phyloP scores from a whole-genome alignment of 2,329 filamentous ascomycete species.

The Canariomyces notabilis region DNA sequence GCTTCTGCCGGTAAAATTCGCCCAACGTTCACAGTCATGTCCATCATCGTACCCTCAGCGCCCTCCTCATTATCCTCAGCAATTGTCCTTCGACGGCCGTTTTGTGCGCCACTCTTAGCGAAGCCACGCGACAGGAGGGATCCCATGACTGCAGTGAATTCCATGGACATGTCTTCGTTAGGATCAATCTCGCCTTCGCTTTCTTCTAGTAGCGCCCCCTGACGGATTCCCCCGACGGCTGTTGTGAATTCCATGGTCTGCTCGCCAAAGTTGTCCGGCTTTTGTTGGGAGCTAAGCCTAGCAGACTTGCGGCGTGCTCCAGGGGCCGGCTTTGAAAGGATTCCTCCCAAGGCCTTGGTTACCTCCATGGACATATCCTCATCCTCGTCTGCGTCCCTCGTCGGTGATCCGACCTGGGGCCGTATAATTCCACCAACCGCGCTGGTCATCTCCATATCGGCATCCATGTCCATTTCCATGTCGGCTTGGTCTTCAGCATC shows the following conservation, averaged over 20 bases:
- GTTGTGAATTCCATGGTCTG: conserved; percentile 83
- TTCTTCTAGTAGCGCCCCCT: conserved; percentile 26
- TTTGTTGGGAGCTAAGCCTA: conserved; percentile 20
- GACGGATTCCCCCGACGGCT: conserved; percentile 66
- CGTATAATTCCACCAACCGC: conserved; percentile 40
- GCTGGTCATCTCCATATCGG: conserved; percentile 56
- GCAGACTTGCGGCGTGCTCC: conserved; percentile 25
- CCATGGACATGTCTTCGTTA: conserved; percentile 74
- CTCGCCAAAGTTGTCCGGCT: conserved; percentile 44
- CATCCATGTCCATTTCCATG: conserved; percentile 50
- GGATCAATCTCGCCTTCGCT: conserved; percentile 37
- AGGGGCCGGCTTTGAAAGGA: conserved; percentile 50
- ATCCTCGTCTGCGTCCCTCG: conserved; percentile 34
- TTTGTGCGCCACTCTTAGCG: conserved; percentile 15
- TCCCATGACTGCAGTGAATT: conserved; percentile 64
- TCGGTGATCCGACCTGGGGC: conserved; percentile 12
- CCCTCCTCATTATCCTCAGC: conserved; percentile 28
- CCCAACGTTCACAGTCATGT: conserved; percentile 61
- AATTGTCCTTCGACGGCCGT: conserved; percentile 23
- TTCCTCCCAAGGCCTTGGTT: conserved; percentile 74
- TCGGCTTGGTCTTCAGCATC: conserved; percentile 42
- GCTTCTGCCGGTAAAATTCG: conserved; percentile 44
- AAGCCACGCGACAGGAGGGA: conserved; percentile 38
- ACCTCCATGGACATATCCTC: conserved; percentile 92
- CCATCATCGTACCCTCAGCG: conserved; percentile 52